Conservation (phyloP, 331 rosid species). For the Phaseolus coccineus region DNA sequence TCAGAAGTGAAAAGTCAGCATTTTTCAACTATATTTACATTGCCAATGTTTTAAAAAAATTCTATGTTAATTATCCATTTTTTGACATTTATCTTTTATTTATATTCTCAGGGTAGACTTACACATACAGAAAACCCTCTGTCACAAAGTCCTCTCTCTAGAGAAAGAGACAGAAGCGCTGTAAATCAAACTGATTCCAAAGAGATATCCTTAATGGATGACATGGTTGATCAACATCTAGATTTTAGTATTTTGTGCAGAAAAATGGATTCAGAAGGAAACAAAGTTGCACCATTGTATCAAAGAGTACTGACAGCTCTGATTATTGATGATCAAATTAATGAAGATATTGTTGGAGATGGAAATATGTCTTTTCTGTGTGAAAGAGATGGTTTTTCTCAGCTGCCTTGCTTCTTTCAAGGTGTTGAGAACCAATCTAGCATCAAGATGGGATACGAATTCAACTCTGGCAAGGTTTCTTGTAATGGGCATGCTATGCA, state of each 20-base stretch:
- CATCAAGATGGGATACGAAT: conserved; percentile 44
- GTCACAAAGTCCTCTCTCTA: conserved; percentile 52
- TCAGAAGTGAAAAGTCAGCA: background rate
- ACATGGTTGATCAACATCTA: conserved; percentile 51
- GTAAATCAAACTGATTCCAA: conserved; percentile 50
- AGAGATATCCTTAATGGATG: conserved; percentile 41
- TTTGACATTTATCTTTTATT: conserved; percentile 35
- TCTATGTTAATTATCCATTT: conserved; percentile 12
- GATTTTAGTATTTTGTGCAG: conserved; percentile 47
- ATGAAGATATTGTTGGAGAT: conserved; percentile 58
- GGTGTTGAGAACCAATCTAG: conserved; percentile 51
- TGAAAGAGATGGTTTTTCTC: conserved; percentile 52
- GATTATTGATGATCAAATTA: conserved; percentile 67
- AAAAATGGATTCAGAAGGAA: conserved; percentile 53
- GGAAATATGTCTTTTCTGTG: conserved; percentile 51
- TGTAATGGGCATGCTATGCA: conserved; percentile 62
- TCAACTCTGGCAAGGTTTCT: conserved; percentile 53
- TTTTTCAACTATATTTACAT: background rate
- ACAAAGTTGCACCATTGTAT: conserved; percentile 64
- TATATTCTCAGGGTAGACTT: conserved; percentile 57
- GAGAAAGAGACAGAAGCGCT: conserved; percentile 49
- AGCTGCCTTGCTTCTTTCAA: conserved; percentile 41
- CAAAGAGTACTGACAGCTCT: conserved; percentile 86
- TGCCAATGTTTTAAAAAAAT: background rate
- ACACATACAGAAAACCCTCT: conserved; percentile 48